Conservation (phyloP, 176 grass and related monocot genomes). For the Aegilops bicornis region DNA sequence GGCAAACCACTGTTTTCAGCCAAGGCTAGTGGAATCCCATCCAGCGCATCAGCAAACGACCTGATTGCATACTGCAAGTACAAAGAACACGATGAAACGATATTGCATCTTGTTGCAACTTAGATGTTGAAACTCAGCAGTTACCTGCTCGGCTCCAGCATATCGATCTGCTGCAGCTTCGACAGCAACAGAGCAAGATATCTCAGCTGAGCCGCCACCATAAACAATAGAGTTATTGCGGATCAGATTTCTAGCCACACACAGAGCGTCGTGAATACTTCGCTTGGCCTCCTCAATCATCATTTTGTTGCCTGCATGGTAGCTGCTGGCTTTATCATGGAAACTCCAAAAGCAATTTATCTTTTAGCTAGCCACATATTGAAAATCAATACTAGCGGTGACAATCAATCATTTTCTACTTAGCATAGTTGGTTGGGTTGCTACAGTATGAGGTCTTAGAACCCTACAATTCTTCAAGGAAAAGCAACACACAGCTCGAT, state of each 20-base stretch:
- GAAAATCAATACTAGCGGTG: not conserved
- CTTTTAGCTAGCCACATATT: not conserved
- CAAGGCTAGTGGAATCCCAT: constrained; percentile 75
- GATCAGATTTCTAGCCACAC: constrained; percentile 91
- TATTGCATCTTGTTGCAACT: constrained; percentile 4
- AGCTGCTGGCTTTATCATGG: not conserved
- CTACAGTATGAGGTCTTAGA: not conserved
- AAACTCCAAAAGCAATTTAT: constrained; percentile 1
- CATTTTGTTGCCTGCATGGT: constrained; percentile 79
- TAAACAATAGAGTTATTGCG: constrained; percentile 80
- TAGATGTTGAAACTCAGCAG: not conserved
- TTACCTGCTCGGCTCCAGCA: constrained; percentile 89
- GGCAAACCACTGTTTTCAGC: constrained; percentile 85
- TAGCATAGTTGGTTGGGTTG: not conserved
- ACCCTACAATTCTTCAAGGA: not conserved
- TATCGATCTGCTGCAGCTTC: constrained; percentile 71
- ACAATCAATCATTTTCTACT: not conserved
- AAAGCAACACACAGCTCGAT: not conserved
- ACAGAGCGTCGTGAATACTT: constrained; percentile 80
- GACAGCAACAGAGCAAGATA: constrained; percentile 81
- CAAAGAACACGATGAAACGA: constrained; percentile 17
- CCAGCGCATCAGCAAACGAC: constrained; percentile 83
- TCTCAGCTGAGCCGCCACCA: constrained; percentile 82
- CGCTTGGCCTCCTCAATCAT: constrained; percentile 90
- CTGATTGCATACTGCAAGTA: constrained; percentile 85